Conservation (phyloP, 495 filamentous ascomycete genomes). For the Penicillium nucicola region DNA sequence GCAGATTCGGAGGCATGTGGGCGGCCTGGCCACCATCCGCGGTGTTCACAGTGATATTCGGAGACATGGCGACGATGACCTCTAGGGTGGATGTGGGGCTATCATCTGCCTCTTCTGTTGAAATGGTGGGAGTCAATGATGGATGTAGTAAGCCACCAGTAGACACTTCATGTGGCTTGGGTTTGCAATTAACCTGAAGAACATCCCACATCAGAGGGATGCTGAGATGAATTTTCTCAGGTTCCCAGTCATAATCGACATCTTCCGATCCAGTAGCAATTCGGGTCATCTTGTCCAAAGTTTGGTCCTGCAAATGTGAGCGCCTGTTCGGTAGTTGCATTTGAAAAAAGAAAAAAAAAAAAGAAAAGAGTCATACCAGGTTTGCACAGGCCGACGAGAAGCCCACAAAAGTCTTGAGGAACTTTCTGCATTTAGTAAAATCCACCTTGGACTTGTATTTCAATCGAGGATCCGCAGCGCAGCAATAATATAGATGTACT, state of each 20-base stretch:
- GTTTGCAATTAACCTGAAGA: constrained; percentile 37
- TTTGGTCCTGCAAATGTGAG: constrained; percentile 30
- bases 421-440: constrained; percentile 42
- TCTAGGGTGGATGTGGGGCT: constrained; percentile 34
- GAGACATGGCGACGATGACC: constrained; percentile 44
- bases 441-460: constrained; percentile 46
- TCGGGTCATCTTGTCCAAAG: constrained; percentile 38
- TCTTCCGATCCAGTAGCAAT: constrained; percentile 43
- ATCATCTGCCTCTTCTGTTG: constrained; percentile 24
- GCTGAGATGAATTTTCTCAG: constrained; percentile 45
- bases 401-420: constrained; percentile 37
- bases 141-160: constrained; percentile 30
- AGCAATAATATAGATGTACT: constrained; percentile 46
- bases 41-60: constrained; percentile 43
- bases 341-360: too few relatives aligned
- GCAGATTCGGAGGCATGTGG: constrained; percentile 31
- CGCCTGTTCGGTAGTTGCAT: not conserved
- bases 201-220: constrained; percentile 51
- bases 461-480: constrained; percentile 38
- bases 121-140: constrained; percentile 25
- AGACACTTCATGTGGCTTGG: constrained; percentile 23
- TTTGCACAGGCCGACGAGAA: constrained; percentile 38
- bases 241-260: constrained; percentile 43
- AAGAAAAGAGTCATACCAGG: constrained; percentile 30
- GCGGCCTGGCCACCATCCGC: constrained; percentile 42